Base-by-base conservation (phyloP, 495 filamentous ascomycete genomes). In the Thermochaetoides thermophila region DNA sequence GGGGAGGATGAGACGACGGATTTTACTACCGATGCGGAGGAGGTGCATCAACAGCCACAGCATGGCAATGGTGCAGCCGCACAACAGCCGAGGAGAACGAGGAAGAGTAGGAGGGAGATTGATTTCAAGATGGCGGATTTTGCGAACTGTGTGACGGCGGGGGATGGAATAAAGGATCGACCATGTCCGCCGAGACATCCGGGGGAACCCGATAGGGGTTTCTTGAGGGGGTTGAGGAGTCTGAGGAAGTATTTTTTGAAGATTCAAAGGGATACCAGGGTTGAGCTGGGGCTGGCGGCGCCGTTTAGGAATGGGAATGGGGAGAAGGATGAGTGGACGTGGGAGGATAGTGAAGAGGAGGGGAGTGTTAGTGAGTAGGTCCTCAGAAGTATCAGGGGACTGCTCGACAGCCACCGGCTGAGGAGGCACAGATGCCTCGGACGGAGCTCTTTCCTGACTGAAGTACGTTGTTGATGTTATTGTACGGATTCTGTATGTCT, bases 111-210 rank as follows among this genome's bases (percentile, higher is more conserved):
- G 36, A 52, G 58, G 7, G 66, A 76, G 31, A 82, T 97, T 38
- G 79, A 92, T 46, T 69, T 97, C 50, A 95, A 95, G 55, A 92
- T 97, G 51, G 86, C 93, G 27, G 89, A 97, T 52, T 97, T 97
- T 62, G 89, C 89, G 17, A 97, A 97, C 49, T 95, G 86, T 42
- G 78, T 96, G 6, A 94, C 84, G 7, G 79, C 81, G 3, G 83
- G 86, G 32, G 84, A 94, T 46, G 5, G 34, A 21, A 55, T 74
- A 7, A 60, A 74, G 5, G 60, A 68, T 34, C 69, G 72, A 18
- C 64, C 73, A 18, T 94, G 87, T 39, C 91, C 91, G 12, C 89
- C 91, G 16, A 63, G 74, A 33, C 66, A 85, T 52, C 82, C 79
- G 3, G 56, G 75, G 29, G 80, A 81, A 39, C 74, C 93, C 20